phyloP scores from a whole-genome alignment of 2,329 filamentous ascomycete species.

The Alternaria triticina region DNA sequence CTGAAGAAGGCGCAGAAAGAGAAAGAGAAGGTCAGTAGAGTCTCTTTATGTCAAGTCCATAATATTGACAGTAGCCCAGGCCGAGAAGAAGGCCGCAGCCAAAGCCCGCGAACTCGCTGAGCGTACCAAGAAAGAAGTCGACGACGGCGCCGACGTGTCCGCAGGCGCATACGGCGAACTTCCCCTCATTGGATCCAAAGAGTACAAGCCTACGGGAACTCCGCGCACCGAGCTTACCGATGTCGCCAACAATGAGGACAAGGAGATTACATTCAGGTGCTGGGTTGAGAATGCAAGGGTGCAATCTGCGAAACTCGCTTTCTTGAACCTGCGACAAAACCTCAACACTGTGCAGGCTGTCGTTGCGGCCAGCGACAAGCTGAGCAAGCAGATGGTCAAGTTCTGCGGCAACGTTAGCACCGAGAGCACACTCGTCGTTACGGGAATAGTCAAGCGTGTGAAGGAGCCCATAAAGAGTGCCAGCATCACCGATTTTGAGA shows the following conservation, averaged over 20 bases:
- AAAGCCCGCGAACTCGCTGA: conserved; percentile 59
- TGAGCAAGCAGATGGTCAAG: conserved; percentile 92
- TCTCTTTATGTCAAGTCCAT: background rate
- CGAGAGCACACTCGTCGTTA: conserved; percentile 83
- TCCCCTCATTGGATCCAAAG: conserved; percentile 62
- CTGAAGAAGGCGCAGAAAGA: conserved; percentile 52
- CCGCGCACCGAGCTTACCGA: conserved; percentile 65
- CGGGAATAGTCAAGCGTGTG: conserved; percentile 81
- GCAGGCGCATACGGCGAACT: conserved; percentile 82
- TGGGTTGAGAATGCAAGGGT: conserved; percentile 87
- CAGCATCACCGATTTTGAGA: conserved; percentile 77
- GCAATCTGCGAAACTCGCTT: conserved; percentile 90
- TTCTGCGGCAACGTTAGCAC: conserved; percentile 76
- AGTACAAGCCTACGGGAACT: conserved; percentile 59
- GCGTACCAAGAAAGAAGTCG: conserved; percentile 63
- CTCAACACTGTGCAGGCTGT: conserved; percentile 85
- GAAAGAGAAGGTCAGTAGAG: conserved; percentile 47
- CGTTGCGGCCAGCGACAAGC: conserved; percentile 65
- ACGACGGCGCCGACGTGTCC: conserved; percentile 69
- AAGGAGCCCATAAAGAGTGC: conserved; percentile 89
- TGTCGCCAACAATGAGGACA: conserved; percentile 43
- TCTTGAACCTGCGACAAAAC: conserved; percentile 80
- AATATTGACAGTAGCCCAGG: conserved; percentile 31
- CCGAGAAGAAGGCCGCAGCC: conserved; percentile 50
- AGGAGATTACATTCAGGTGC: conserved; percentile 72